phyloP scores from a whole-genome alignment of 352 stramenopile species.

The Thraustochytrium striatum region DNA sequence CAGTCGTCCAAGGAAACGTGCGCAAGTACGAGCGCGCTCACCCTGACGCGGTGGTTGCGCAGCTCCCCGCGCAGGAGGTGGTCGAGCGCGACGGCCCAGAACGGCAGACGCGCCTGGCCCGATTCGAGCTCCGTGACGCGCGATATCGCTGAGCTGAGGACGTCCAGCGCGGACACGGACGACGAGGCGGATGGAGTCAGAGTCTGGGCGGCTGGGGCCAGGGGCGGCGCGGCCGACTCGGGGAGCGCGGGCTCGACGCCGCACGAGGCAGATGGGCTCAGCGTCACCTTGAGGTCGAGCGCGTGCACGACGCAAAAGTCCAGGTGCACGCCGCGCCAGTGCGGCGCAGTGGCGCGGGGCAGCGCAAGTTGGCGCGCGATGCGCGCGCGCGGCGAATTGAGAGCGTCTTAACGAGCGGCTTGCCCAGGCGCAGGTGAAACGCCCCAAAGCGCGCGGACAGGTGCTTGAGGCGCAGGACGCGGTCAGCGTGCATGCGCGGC shows the following conservation, averaged over 20 bases:
- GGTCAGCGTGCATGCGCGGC: background rate
- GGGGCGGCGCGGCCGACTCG: background rate
- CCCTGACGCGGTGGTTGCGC: slow-evolving; percentile 15
- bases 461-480: slow-evolving; percentile 10
- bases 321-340: background rate
- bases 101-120: slow-evolving; percentile 2
- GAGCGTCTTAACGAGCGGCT: slow-evolving; percentile 10
- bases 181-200: background rate
- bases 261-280: slow-evolving; percentile 4
- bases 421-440: slow-evolving; percentile 8
- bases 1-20: slow-evolving; percentile 9
- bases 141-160: slow-evolving; percentile 2
- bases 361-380: background rate
- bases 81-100: slow-evolving; percentile 23
- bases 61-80: slow-evolving; percentile 23
- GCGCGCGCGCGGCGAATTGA: slow-evolving; percentile 2
- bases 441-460: background rate
- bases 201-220: background rate
- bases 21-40: background rate
- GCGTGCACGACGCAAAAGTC: background rate
- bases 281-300: background rate
- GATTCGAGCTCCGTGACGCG: slow-evolving; percentile 27
- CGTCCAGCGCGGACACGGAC: slow-evolving; percentile 19
- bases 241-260: background rate
- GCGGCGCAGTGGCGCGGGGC: background rate